Percentiles rank a stretch among this genome's conserved stretches.
Evolutionary conservation across 345 rosid genomes (phyloP).

Genomic region (Populus nigra): DNA sequence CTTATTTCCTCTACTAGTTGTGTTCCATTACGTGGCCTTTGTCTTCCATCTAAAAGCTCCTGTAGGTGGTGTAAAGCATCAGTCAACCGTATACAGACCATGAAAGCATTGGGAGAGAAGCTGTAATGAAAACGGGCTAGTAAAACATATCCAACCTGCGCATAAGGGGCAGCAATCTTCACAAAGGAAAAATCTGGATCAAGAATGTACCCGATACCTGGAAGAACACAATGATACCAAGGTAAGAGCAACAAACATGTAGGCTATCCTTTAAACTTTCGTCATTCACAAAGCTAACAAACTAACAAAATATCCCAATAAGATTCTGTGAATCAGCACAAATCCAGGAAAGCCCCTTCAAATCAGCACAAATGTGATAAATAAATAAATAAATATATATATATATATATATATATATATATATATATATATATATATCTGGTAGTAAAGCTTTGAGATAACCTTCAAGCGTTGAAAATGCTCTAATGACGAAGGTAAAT

Average conservation of each 20-base stretch:
- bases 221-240: conserved; percentile 4
- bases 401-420: neutral
- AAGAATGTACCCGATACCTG: conserved; percentile 86
- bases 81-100: neutral
- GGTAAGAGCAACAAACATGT: too few species aligned
- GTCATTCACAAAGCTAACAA: too few species aligned
- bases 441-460: neutral
- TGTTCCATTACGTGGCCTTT: conserved; percentile 47
- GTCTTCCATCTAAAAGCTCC: conserved; percentile 84
- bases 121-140: neutral
- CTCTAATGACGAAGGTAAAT: conserved; percentile 79
- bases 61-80: conserved; percentile 27
- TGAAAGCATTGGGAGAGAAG: neutral
- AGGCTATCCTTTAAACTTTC: too few species aligned
- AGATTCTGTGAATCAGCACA: too few species aligned
- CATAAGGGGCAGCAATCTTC: conserved; percentile 91
- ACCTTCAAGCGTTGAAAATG: conserved; percentile 97
- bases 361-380: neutral
- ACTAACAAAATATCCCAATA: too few species aligned
- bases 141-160: conserved; percentile 52
- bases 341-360: too few species aligned
- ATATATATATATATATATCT: neutral
- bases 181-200: conserved; percentile 82
- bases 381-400: too few species aligned
- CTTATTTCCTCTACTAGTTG: conserved; percentile 70